A percentile compares a stretch with the other conserved stretches of the same genome.
phyloP scores from a whole-genome alignment of 306 rosid genomes.

The Senna tora region DNA sequence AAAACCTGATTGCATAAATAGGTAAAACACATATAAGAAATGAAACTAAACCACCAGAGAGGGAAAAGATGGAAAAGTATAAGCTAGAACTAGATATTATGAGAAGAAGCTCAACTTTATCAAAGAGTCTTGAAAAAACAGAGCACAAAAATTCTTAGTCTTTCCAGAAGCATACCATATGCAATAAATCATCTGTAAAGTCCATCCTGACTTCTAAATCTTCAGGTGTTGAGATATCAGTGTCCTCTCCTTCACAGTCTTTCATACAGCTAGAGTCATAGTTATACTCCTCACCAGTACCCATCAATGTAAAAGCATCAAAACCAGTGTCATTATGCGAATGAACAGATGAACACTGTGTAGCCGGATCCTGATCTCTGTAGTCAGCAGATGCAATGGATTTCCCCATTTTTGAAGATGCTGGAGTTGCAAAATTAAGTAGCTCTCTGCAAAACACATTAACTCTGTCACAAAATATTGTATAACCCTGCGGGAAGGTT shows the following conservation, averaged over 20 bases:
- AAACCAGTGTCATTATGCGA: slow-evolving; percentile 38
- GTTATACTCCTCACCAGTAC: slow-evolving; percentile 37
- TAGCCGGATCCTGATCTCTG: slow-evolving; percentile 39
- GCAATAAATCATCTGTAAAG: slow-evolving; percentile 79
- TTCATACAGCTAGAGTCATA: slow-evolving; percentile 44
- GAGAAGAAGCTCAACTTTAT: background rate
- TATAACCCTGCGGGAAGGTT: background rate
- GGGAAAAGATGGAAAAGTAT: background rate
- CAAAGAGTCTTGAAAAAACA: slow-evolving; percentile 2
- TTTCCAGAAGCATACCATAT: slow-evolving; percentile 59
- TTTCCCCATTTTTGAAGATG: slow-evolving; percentile 50
- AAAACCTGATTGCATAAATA: slow-evolving; percentile 58
- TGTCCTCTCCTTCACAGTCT: slow-evolving; percentile 49
- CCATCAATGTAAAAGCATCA: slow-evolving; percentile 39
- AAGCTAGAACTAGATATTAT: background rate
- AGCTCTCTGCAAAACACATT: slow-evolving; percentile 47
- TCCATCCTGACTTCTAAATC: slow-evolving; percentile 73
- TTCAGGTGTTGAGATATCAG: slow-evolving; percentile 46
- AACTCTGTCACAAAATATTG: slow-evolving; percentile 20
- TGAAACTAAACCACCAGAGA: background rate
- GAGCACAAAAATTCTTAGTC: background rate
- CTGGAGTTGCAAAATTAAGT: slow-evolving; percentile 38
- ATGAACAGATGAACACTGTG: slow-evolving; percentile 44
- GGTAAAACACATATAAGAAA: slow-evolving; percentile 15
- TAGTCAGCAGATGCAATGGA: slow-evolving; percentile 45